A percentile compares a stretch with the other conserved stretches of the same genome.
phyloP scores from a whole-genome alignment of 2,329 filamentous ascomycete genomes.

The Calonectria leucothoes region DNA sequence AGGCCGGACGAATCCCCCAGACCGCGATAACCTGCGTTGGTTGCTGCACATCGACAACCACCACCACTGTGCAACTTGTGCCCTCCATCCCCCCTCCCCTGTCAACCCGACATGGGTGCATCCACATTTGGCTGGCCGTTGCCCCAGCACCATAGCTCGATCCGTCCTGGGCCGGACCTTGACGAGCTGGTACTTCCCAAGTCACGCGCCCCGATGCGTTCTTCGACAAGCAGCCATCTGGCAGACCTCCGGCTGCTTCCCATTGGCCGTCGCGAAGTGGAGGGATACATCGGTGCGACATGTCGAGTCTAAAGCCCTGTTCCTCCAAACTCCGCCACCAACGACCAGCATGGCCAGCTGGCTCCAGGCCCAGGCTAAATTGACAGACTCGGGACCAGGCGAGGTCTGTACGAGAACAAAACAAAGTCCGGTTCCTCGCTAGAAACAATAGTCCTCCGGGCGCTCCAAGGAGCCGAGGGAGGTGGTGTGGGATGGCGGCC shows the following conservation, averaged over 20 bases:
- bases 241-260: not conserved
- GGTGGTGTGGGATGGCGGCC: not conserved
- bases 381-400: not conserved
- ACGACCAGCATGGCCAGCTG: constrained; percentile 20
- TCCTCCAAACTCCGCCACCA: constrained; percentile 27
- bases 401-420: constrained; percentile 7
- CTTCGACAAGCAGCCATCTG: not conserved
- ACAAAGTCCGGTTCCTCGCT: not conserved
- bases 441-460: not conserved
- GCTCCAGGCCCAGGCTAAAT: constrained; percentile 15
- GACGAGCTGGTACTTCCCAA: constrained; percentile 10
- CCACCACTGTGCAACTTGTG: not conserved
- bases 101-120: not conserved
- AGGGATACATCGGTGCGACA: constrained; percentile 8
- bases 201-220: not conserved
- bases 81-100: not conserved
- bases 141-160: constrained; percentile 23
- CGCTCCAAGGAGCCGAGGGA: not conserved
- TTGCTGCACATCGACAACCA: not conserved
- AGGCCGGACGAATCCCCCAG: not conserved
- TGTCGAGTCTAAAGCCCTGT: not conserved
- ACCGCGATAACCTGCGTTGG: constrained; percentile 9
- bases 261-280: not conserved
- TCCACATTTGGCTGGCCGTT: constrained; percentile 24
- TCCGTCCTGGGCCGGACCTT: constrained; percentile 5